phyloP scores from a whole-genome alignment of 2,329 filamentous ascomycete species.

The Hymenoscyphus salicellus region DNA sequence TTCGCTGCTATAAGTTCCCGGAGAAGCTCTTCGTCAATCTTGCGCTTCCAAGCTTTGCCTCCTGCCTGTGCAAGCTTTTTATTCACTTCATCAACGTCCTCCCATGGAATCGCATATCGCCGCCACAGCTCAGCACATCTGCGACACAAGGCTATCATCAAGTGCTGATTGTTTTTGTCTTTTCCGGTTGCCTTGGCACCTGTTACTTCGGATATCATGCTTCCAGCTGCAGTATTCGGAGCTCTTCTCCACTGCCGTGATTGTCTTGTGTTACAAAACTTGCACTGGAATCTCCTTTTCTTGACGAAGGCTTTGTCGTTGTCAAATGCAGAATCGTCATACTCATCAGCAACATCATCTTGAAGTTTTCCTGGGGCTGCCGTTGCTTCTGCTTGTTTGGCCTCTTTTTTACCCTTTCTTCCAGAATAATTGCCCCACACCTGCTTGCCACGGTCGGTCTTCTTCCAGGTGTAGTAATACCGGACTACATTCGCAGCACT shows the following conservation, averaged over 20 bases:
- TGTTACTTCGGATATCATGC: slow-evolving; percentile 64
- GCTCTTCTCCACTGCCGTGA: slow-evolving; percentile 92
- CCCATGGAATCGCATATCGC: slow-evolving; percentile 93
- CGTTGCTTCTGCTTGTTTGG: slow-evolving; percentile 67
- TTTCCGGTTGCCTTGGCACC: slow-evolving; percentile 60
- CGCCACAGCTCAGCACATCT: slow-evolving; percentile 93
- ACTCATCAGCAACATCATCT: slow-evolving; percentile 87
- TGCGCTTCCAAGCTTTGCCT: slow-evolving; percentile 79
- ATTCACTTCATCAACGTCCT: slow-evolving; percentile 84
- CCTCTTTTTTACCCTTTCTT: slow-evolving; percentile 86
- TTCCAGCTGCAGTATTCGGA: slow-evolving; percentile 70
- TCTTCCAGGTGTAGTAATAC: slow-evolving; percentile 98
- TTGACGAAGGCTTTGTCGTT: slow-evolving; percentile 61
- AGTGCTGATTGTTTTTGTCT: slow-evolving; percentile 71
- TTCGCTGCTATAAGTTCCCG: slow-evolving; percentile 67
- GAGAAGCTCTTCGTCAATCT: slow-evolving; percentile 85
- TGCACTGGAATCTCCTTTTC: slow-evolving; percentile 86
- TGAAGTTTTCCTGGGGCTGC: slow-evolving; percentile 72
- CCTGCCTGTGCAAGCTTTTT: slow-evolving; percentile 81
- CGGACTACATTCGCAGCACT: slow-evolving; percentile 78
- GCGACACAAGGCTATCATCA: slow-evolving; percentile 79
- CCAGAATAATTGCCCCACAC: slow-evolving; percentile 89
- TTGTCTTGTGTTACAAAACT: slow-evolving; percentile 78
- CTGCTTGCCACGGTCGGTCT: slow-evolving; percentile 77
- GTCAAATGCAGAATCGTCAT: slow-evolving; percentile 95